A percentile compares a stretch with the other conserved stretches of the same genome.
phyloP scores from a whole-genome alignment of 192 early-diverging fungal species.

The Backusella luteola region DNA sequence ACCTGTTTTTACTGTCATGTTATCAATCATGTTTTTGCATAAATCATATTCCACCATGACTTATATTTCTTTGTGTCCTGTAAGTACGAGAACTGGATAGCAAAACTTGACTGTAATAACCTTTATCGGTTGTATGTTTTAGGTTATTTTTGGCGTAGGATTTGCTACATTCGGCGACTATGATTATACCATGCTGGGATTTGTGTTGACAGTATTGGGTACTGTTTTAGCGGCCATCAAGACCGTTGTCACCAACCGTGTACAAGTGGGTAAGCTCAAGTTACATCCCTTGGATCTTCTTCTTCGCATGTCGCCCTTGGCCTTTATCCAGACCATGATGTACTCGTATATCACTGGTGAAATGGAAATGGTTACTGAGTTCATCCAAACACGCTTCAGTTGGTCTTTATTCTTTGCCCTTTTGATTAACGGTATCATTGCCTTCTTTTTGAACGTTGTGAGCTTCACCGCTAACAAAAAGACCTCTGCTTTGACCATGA shows the following conservation, averaged over 20 bases:
- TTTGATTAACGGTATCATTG: constrained; percentile 58
- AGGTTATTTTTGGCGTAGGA: constrained; percentile 72
- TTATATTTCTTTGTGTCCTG: constrained; percentile 43
- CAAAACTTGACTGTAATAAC: not conserved
- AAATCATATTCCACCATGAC: constrained; percentile 37
- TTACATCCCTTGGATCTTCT: constrained; percentile 80
- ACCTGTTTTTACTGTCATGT: constrained; percentile 55
- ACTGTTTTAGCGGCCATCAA: constrained; percentile 75
- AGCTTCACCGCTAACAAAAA: constrained; percentile 67
- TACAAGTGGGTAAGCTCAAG: constrained; percentile 75
- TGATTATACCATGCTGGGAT: constrained; percentile 63
- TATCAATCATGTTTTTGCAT: constrained; percentile 40
- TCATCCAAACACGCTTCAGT: constrained; percentile 10
- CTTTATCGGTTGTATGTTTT: constrained; percentile 12
- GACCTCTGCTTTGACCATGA: constrained; percentile 64
- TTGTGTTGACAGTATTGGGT: constrained; percentile 77
- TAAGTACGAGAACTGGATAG: constrained; percentile 33
- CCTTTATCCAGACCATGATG: constrained; percentile 40
- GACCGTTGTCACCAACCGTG: constrained; percentile 79
- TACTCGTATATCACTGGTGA: constrained; percentile 54
- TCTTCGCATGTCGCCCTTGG: constrained; percentile 65
- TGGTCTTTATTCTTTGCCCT: constrained; percentile 40
- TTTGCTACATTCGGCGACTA: constrained; percentile 84
- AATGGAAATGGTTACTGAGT: constrained; percentile 15
- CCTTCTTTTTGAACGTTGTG: constrained; percentile 66